These are phyloP conservation scores for Nepenthes mirabilis DNA, from an alignment of 148 eudicot genomes.

Conservation along the genomic window DNA sequence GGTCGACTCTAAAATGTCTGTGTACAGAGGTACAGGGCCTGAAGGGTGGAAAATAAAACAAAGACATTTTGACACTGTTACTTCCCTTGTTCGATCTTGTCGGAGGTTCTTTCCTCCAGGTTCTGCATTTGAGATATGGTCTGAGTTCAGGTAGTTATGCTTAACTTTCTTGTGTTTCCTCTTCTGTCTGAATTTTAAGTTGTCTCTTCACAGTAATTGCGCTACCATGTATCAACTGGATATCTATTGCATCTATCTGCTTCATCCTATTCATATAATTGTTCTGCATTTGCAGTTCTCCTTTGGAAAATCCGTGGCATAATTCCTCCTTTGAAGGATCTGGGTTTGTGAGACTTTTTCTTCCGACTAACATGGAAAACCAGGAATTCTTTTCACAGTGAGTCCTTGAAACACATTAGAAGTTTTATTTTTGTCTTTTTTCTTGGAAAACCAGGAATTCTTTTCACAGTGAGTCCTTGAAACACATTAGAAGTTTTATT, in stretches of 20 bases:
- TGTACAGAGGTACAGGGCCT: constrained; percentile 79
- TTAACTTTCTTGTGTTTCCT: neutral
- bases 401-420: constrained; percentile 18
- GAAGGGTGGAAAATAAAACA: constrained; percentile 98
- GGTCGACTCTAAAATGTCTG: constrained; percentile 7
- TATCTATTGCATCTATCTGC: neutral
- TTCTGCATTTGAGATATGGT: constrained; percentile 91
- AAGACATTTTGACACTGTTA: constrained; percentile 82
- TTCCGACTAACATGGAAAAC: constrained; percentile 79
- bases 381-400: constrained; percentile 77
- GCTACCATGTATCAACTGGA: neutral
- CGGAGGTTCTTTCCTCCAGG: constrained; percentile 87
- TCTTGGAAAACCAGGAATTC: neutral
- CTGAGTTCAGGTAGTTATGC: constrained; percentile 68
- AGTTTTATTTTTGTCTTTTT: neutral
- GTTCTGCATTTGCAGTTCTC: constrained; percentile 34
- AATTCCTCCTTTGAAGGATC: constrained; percentile 94
- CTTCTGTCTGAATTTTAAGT: neutral
- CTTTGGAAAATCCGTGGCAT: constrained; percentile 97
- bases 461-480: no score
- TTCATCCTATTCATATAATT: neutral
- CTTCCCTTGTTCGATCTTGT: constrained; percentile 90
- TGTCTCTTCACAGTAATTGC: no score
- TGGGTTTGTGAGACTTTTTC: constrained; percentile 86
- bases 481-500: constrained; percentile 2